Evolutionary conservation across 495 filamentous ascomycete genomes (phyloP), one percentile per base, ranked within the genome.

Genomic region (Aspergillus mulundensis): DNA sequence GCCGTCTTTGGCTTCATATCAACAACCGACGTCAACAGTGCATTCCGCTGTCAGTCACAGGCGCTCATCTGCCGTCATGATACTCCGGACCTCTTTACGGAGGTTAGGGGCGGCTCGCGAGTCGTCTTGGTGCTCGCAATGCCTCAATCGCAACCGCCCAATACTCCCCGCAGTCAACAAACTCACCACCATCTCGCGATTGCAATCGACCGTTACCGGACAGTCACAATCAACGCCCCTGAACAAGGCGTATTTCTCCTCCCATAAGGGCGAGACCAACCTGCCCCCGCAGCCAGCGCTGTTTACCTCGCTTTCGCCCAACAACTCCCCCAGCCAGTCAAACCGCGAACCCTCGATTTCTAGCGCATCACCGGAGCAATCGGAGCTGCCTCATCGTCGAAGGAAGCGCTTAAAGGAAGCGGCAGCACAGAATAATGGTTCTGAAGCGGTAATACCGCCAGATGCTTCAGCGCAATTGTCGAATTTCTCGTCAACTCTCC

Each of bases 381-480:
- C 69, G 53, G 75, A 79, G 67, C 61, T 75, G 19, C 78, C 78
- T 46, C 77, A 80, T 63, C 72, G 77, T 38, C 69, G 77, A 41
- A 75, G 79, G 55, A 81, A 78, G 64, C 71, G 78, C 15, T 63
- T 79, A 55, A 81, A 78, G 68, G 69, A 72, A 40, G 65, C 65
- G 19, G 61, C 56, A 14, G 54, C 57, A n/a, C 57, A 63, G 20
- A 59, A 68, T 36, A 50, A 39, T 21, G 30, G 58, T 34, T 32
- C 64, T 34, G 71, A 77, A 30, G 64, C 54, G 6, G 63, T 71
- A 36, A 77, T 95, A 11, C 87, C 92, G 4, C 87, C 79, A 38
- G 91, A 97, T 72, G 91, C 92, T 16, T 95, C 92, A 7, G 86
- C 89, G 20, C 81, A 84, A 54, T 79, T 97, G 40, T 87, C 92